phyloP scores from a whole-genome alignment of 2,329 filamentous ascomycete species.

The Apiospora rasikravindrae region DNA sequence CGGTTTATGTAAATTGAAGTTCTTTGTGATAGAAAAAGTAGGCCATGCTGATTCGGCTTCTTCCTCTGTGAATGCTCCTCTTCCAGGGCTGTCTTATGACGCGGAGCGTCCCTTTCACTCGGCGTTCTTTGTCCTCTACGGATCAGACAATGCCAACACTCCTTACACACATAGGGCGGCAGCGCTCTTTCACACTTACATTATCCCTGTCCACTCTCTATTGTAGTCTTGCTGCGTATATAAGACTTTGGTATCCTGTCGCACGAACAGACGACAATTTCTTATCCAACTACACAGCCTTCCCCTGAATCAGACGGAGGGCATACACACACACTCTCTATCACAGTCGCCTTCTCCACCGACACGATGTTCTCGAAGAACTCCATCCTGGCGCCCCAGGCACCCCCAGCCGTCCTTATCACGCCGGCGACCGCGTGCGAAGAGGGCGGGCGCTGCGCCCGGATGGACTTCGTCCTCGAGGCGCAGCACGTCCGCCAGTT shows the following conservation, averaged over 20 bases:
- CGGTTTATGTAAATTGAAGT: background rate
- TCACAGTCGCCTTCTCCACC: background rate
- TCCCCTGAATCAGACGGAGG: background rate
- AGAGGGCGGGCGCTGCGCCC: background rate
- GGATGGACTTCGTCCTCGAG: background rate
- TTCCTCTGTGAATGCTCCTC: background rate
- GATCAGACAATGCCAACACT: background rate
- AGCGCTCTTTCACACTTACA: background rate
- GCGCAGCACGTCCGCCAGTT: background rate
- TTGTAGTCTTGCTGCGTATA: background rate
- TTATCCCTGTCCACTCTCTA: too few species aligned
- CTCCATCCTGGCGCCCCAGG: background rate
- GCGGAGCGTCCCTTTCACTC: background rate
- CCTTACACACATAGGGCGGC: background rate
- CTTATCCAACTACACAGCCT: too few species aligned
- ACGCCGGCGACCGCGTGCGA: background rate
- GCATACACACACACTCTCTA: too few species aligned
- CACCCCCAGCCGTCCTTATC: background rate
- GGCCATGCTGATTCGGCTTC: background rate
- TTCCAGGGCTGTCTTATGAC: background rate
- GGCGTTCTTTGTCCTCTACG: background rate
- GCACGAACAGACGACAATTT: background rate
- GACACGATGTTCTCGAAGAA: background rate
- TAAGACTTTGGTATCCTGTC: background rate
- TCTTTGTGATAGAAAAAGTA: background rate